These are phyloP conservation scores for Euphrasia confusa DNA, from an alignment of 257 asterid species.

Conservation along the genomic window DNA sequence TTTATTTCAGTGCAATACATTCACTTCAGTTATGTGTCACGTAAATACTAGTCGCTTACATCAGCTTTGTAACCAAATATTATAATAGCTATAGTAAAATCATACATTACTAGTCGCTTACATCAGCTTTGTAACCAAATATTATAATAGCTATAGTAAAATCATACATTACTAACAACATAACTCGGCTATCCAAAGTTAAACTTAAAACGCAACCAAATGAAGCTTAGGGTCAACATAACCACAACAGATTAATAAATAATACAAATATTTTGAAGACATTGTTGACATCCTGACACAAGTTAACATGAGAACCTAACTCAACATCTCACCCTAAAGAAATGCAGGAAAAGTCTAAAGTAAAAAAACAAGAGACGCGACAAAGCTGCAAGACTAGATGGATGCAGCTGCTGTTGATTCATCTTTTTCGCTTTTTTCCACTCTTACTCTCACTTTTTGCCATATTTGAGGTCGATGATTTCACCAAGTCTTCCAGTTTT, in stretches of 20 bases:
- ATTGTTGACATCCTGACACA: constrained; percentile 21
- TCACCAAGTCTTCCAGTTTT: constrained; percentile 31
- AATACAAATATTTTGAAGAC: constrained; percentile 15
- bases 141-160: no score
- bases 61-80: no score
- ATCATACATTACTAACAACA: constrained; percentile 5
- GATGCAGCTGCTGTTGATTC: constrained; percentile 9
- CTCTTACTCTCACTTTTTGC: constrained; percentile 46
- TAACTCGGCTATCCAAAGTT: constrained; percentile 21
- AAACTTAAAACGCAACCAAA: constrained; percentile 17
- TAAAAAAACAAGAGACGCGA: constrained; percentile 11
- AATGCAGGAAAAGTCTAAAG: constrained; percentile 21
- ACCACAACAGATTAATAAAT: constrained; percentile 22
- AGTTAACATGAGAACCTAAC: constrained; percentile 16
- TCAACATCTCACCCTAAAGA: constrained; percentile 25
- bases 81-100: no score
- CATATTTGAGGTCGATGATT: constrained; percentile 34
- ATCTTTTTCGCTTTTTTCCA: constrained; percentile 58
- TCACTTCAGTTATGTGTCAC: no score
- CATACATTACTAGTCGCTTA: neutral
- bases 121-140: no score
- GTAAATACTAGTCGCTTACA: no score
- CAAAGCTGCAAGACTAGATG: constrained; percentile 12
- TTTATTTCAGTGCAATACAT: no score
- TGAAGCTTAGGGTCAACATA: constrained; percentile 23